A percentile compares a stretch with the other conserved stretches of the same genome.
These are phyloP conservation scores for Kockovaella imperatae DNA, from an alignment of 768 basidiomycete genomes.

Conservation along the genomic window DNA sequence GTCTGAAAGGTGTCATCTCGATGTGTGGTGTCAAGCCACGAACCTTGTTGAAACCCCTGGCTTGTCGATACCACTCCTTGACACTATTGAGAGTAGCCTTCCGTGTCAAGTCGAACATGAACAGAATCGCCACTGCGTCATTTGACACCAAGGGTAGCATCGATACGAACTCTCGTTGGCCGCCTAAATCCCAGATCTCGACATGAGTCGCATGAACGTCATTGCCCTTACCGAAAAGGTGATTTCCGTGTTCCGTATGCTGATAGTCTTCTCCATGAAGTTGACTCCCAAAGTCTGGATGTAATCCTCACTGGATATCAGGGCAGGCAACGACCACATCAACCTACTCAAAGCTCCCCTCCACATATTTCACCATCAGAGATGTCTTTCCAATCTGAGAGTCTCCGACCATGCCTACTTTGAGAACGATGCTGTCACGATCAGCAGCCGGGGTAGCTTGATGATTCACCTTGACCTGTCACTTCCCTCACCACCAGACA, in stretches of 20 bases:
- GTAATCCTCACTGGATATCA: constrained; percentile 65
- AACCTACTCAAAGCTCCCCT: constrained; percentile 80
- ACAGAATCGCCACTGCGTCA: constrained; percentile 97
- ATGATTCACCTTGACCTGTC: constrained; percentile 30
- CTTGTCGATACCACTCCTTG: constrained; percentile 99
- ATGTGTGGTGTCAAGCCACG: constrained; percentile 20
- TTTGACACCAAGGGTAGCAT: constrained; percentile 98
- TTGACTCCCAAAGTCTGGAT: constrained; percentile 99
- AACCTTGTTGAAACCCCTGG: constrained; percentile 97
- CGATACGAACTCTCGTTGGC: constrained; percentile 94
- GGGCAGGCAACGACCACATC: neutral
- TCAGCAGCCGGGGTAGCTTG: neutral
- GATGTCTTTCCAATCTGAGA: constrained; percentile 99
- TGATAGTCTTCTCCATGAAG: constrained; percentile 99
- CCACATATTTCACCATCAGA: constrained; percentile 99
- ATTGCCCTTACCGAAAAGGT: constrained; percentile 64
- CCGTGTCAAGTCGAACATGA: constrained; percentile 98
- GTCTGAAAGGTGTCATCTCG: constrained; percentile 54
- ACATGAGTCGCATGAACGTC: neutral
- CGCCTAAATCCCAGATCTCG: constrained; percentile 90
- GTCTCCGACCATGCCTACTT: constrained; percentile 99
- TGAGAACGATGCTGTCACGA: constrained; percentile 66
- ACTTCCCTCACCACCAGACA: constrained; percentile 35
- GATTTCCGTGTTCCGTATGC: constrained; percentile 94
- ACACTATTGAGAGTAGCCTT: constrained; percentile 97